phyloP scores from a whole-genome alignment of 768 basidiomycete species.

The Sarcomyxa edulis region DNA sequence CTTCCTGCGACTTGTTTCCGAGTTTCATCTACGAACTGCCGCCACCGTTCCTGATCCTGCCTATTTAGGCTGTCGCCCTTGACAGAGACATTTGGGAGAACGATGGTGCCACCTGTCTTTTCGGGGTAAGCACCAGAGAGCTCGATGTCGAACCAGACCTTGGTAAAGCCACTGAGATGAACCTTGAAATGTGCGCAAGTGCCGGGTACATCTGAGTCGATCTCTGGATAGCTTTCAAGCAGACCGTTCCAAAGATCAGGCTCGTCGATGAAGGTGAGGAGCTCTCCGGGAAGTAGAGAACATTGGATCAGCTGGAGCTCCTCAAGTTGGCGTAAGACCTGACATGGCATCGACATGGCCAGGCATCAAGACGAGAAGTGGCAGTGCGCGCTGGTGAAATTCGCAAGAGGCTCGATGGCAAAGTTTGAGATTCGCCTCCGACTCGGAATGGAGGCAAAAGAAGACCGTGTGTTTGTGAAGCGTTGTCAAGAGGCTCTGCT shows the following conservation, averaged over 20 bases:
- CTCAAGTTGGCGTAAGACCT: no score
- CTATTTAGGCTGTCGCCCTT: slow-evolving; percentile 44
- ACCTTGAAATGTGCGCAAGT: slow-evolving; percentile 28
- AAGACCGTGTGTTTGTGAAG: no score
- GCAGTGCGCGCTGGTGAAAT: no score
- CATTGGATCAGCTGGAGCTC: slow-evolving; percentile 58
- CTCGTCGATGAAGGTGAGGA: slow-evolving; percentile 38
- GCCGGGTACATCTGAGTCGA: slow-evolving; percentile 16
- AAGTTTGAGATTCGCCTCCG: no score
- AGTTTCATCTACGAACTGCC: slow-evolving; percentile 30
- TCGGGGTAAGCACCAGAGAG: slow-evolving; percentile 12
- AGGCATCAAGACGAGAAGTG: no score
- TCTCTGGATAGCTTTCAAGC: slow-evolving; percentile 8
- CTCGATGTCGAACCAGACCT: slow-evolving; percentile 31
- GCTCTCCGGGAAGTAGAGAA: slow-evolving; percentile 61
- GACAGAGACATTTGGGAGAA: slow-evolving; percentile 30
- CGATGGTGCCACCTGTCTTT: no score
- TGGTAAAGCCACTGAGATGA: no score
- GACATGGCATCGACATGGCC: no score
- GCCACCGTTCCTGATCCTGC: slow-evolving; percentile 46
- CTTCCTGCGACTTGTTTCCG: slow-evolving; percentile 29
- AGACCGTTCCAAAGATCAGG: slow-evolving; percentile 19
- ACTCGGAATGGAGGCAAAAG: no score
- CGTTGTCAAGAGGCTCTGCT: no score
- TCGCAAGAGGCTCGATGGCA: no score